phyloP scores from a whole-genome alignment of 768 basidiomycete species.

The Suillus cothurnatus region DNA sequence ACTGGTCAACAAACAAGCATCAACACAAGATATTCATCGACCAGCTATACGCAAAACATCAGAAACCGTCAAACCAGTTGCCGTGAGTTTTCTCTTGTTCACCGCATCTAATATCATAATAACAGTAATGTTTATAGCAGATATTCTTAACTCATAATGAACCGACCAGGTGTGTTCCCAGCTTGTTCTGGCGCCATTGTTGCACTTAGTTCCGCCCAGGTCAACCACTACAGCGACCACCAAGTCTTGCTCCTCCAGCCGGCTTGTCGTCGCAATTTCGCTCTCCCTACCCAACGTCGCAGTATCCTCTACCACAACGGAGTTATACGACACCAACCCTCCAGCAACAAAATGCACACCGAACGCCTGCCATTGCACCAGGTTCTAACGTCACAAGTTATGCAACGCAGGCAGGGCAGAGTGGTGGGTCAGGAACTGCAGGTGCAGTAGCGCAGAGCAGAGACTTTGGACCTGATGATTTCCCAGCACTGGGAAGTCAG shows the following conservation, averaged over 20 bases:
- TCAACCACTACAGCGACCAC: slow-evolving; percentile 82
- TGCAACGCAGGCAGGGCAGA: slow-evolving; percentile 76
- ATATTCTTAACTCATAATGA: slow-evolving; percentile 40
- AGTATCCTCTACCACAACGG: slow-evolving; percentile 33
- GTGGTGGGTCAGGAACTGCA: slow-evolving; percentile 33
- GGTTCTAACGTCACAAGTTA: slow-evolving; percentile 60
- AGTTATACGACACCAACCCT: slow-evolving; percentile 43
- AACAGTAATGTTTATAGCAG: not conserved
- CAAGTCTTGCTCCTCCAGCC: slow-evolving; percentile 69
- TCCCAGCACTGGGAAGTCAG: slow-evolving; percentile 81
- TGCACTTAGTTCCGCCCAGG: slow-evolving; percentile 45
- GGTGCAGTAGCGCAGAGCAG: slow-evolving; percentile 17
- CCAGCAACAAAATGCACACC: slow-evolving; percentile 58
- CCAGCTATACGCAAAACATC: slow-evolving; percentile 18
- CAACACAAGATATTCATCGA: slow-evolving; percentile 26
- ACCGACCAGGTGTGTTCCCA: slow-evolving; percentile 55
- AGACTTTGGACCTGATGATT: slow-evolving; percentile 83
- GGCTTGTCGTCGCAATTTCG: slow-evolving; percentile 66
- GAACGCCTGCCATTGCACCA: slow-evolving; percentile 47
- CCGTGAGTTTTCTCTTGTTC: slow-evolving; percentile 8
- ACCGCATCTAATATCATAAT: not conserved
- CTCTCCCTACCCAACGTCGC: slow-evolving; percentile 44
- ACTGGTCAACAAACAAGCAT: slow-evolving; percentile 24
- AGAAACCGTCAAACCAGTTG: slow-evolving; percentile 14
- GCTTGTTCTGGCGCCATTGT: slow-evolving; percentile 15